Base-by-base conservation (phyloP, 495 filamentous ascomycete species). In the Saxophila tyrrhenica region DNA sequence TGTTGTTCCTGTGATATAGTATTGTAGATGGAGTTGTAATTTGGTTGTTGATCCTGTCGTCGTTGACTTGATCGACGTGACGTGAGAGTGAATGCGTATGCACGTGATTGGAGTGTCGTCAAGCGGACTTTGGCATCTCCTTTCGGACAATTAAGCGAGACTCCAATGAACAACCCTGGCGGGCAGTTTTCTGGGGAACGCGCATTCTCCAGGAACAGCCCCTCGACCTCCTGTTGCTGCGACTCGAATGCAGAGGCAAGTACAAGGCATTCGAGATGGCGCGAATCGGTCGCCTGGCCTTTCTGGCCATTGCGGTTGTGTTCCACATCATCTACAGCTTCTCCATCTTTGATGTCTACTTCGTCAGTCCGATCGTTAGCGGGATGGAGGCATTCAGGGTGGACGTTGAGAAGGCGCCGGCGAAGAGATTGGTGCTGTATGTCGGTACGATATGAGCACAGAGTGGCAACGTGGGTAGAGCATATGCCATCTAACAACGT, bases 281-380 rank as follows among this genome's bases (percentile, higher is more conserved):
- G 59, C 80, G 84, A 62, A 75, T 90, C 63, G 80, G 83, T 64
- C 89, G 90, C 64, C 80, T 84, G 62, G 86, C 85, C 65, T 99
- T 99, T 70, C 73, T 97, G 65, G 84, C 81, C 67, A 82, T 95
- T 65, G 94, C 94, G 63, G 75, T 97, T 64, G 71, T 92, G 45
- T 99, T 99, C 66, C 94, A 99, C 71, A 66, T 96, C 23, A 80
- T 95, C 56, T 99, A 99, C 71, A 84, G 92, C 56, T 89, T 82
- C 63, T 95, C 91, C 32, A 99, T 99, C 59, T 99, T 99, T 69
- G 94, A 97, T 67, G 94, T 97, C 58, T 99, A 99, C 72, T 99
- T 99, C 67, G 88, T 96, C 59, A 95, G 89, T 65, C 94, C 94
- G 17, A 94, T 99, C 60, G 94, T 97, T 38, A 84, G 81, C 76